Percentiles rank a stretch among this genome's conserved stretches.
phyloP scores from a whole-genome alignment of 805 yeast genomes.

The Danielia reshetovae region DNA sequence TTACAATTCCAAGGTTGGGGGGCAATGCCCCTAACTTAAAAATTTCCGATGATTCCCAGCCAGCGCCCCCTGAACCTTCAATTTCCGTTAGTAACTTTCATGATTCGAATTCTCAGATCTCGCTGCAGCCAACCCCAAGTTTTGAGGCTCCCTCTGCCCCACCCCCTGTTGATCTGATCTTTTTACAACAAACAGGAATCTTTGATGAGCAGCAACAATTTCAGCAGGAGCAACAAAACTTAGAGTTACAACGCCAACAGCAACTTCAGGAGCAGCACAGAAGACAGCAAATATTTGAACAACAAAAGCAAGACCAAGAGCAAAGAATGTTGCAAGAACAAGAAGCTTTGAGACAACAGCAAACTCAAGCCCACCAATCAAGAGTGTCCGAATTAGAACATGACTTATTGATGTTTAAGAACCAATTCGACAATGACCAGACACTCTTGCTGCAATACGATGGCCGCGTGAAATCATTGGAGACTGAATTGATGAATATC shows the following conservation, averaged over 20 bases:
- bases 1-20: constrained; percentile 70
- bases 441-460: constrained; percentile 83
- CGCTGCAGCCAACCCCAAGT: constrained; percentile 39
- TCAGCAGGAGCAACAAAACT: constrained; percentile 62
- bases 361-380: constrained; percentile 71
- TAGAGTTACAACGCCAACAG: constrained; percentile 58
- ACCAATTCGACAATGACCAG: constrained; percentile 85
- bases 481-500: constrained; percentile 60
- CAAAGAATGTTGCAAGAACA: constrained; percentile 69
- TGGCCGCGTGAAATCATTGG: constrained; percentile 75
- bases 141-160: constrained; percentile 33
- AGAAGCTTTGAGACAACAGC: constrained; percentile 61
- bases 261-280: constrained; percentile 67
- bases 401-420: constrained; percentile 67
- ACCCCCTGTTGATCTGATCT: constrained; percentile 32
- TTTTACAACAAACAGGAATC: constrained; percentile 54
- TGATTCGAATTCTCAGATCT: constrained; percentile 37
- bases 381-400: constrained; percentile 78
- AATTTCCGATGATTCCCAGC: constrained; percentile 40
- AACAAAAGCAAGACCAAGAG: constrained; percentile 68
- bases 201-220: constrained; percentile 49
- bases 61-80: constrained; percentile 29
- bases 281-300: constrained; percentile 70
- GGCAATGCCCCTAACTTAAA: constrained; percentile 57
- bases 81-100: constrained; percentile 4